Evolutionary conservation across 2,329 filamentous ascomycete species (phyloP), one percentile per base, ranked within the genome.

Genomic region (Ceratocystis eucalypticola): DNA sequence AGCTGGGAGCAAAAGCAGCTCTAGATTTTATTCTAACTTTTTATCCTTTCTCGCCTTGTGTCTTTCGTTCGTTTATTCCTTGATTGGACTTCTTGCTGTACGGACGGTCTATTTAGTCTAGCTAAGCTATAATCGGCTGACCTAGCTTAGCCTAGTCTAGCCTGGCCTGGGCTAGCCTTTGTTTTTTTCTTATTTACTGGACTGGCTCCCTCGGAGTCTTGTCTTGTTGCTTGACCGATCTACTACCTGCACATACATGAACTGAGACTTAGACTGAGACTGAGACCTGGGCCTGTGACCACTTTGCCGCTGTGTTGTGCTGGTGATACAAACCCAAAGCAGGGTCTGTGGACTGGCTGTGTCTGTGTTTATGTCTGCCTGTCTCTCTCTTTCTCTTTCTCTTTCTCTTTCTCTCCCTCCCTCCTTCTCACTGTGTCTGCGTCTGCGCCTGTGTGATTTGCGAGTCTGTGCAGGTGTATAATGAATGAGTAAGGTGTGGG

Each of bases 241-340:
- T 41, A 28, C 30, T 55, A 25, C 17, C 28, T 25, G 20, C 30
- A 44, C 44, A 55, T 45, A 57, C 22, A 41, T 57, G 22, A n/a
- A 22, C 48, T 65, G 44, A 45, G 63, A 55, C 22, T 65, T 55
- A 28, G 20, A 46, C 62, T 50, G 46, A 33, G 46, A 53, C 63
- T 45, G 48, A 65, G 37, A 33, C 30, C 48, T 55, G 30, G 37
- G 30, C 48, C 55, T 57, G 20, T 57, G 50, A 45, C 63, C 48
- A 50, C 37, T 37, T 33, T 48, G 25, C 57, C 48, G 30, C 30
- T n/a, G 20, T 53, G 50, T 22, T 44, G 37, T 55, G 30, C 61
- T 57, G 53, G 53, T 57, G 53, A 30, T 57, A 57, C 53, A 57
- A 33, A 28, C 12, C 22, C 22, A 57, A 30, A 50, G 46, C 46